Evolutionary conservation across 2,329 filamentous ascomycete genomes (phyloP).

Genomic region (Aureobasidium sp.): DNA sequence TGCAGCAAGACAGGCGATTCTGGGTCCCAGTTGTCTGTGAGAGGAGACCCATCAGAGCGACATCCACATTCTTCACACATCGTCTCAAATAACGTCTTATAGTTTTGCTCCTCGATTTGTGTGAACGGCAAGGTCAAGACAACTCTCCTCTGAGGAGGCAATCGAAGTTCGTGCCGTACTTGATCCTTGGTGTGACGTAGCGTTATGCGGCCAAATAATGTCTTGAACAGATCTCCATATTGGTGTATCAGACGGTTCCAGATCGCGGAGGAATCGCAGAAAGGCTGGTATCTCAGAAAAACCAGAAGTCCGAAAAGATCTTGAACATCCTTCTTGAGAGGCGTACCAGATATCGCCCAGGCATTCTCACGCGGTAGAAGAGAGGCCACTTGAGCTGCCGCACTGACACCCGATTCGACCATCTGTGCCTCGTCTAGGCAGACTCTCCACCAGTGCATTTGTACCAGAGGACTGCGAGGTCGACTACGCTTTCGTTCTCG

Average conservation of each 20-base stretch:
- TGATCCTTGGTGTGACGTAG: constrained; percentile 80
- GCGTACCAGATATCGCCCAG: constrained; percentile 90
- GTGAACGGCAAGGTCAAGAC: constrained; percentile 88
- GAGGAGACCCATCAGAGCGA: constrained; percentile 55
- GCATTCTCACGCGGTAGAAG: constrained; percentile 76
- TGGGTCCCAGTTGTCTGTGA: constrained; percentile 56
- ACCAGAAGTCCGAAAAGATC: constrained; percentile 75
- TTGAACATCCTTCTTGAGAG: constrained; percentile 68
- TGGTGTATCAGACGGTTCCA: constrained; percentile 59
- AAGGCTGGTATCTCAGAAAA: constrained; percentile 75
- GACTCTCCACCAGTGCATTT: constrained; percentile 83
- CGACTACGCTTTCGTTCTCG: constrained; percentile 56
- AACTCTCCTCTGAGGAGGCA: constrained; percentile 78
- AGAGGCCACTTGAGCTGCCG: constrained; percentile 72
- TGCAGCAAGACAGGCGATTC: constrained; percentile 53
- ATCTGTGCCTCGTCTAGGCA: constrained; percentile 75
- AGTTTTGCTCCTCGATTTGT: constrained; percentile 84
- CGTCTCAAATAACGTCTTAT: constrained; percentile 65
- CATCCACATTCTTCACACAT: constrained; percentile 68
- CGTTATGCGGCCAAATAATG: constrained; percentile 64
- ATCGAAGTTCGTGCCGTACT: constrained; percentile 67
- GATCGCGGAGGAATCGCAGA: constrained; percentile 54
- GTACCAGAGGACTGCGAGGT: constrained; percentile 67
- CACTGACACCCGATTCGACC: constrained; percentile 81
- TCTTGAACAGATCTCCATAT: constrained; percentile 49